A percentile compares a stretch with the other conserved stretches of the same genome.
Conservation (phyloP, 768 basidiomycete species). For the Boletus sp. region DNA sequence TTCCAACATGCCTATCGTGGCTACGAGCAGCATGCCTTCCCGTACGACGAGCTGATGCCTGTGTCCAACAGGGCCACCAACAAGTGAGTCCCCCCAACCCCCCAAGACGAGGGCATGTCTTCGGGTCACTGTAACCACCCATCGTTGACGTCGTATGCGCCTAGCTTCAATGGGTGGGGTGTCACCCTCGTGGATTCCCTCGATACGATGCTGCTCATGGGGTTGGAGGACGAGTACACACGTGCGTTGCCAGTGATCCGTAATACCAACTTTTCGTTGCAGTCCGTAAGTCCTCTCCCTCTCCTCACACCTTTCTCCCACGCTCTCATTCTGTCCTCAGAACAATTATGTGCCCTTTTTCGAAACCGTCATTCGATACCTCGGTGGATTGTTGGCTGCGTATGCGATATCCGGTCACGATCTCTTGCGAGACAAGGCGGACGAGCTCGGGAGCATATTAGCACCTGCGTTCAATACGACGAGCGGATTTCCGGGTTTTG, state of each 20-base stretch:
- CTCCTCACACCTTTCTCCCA: background rate
- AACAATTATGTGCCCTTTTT: constrained; percentile 54
- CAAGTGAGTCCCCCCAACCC: constrained; percentile 42
- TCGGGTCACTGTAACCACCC: background rate
- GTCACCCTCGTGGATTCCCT: constrained; percentile 77
- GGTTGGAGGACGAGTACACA: constrained; percentile 64
- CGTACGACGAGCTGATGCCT: constrained; percentile 63
- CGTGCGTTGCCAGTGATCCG: constrained; percentile 56
- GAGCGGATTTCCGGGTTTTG: constrained; percentile 67
- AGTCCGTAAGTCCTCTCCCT: constrained; percentile 34
- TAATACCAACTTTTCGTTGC: constrained; percentile 46
- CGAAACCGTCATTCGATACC: constrained; percentile 85
- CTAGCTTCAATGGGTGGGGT: constrained; percentile 79
- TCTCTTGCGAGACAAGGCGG: constrained; percentile 64
- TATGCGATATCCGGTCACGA: constrained; percentile 70
- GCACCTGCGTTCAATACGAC: constrained; percentile 69
- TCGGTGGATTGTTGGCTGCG: constrained; percentile 83
- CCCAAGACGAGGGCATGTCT: too few species aligned
- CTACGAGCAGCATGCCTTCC: constrained; percentile 60
- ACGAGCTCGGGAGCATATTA: constrained; percentile 69
- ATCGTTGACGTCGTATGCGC: background rate
- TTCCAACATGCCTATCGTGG: constrained; percentile 67
- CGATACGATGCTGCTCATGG: constrained; percentile 85
- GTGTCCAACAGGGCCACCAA: constrained; percentile 43
- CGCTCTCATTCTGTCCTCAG: constrained; percentile 3